These are phyloP conservation scores for Aspergillus piperis DNA, from an alignment of 2,329 filamentous ascomycete species.

Conservation along the genomic window DNA sequence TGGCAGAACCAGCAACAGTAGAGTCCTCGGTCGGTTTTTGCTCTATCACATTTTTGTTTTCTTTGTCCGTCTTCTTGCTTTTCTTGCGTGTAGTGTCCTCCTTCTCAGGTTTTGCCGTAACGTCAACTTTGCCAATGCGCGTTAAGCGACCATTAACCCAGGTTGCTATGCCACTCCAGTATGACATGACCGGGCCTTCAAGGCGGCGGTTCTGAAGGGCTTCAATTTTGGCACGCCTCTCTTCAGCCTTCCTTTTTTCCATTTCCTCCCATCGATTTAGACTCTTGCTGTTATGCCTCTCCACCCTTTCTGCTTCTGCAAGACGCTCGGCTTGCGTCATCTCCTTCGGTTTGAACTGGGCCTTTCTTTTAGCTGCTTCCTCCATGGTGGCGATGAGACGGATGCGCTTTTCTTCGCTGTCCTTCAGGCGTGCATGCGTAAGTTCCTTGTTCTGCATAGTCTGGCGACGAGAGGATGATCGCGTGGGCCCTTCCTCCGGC, in stretches of 20 bases:
- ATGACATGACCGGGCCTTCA: constrained; percentile 84
- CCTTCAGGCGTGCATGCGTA: constrained; percentile 51
- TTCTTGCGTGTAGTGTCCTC: constrained; percentile 51
- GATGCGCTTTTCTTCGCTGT: constrained; percentile 51
- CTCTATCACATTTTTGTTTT: constrained; percentile 28
- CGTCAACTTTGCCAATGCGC: constrained; percentile 66
- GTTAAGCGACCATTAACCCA: constrained; percentile 76
- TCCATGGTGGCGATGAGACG: constrained; percentile 59
- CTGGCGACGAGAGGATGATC: constrained; percentile 63
- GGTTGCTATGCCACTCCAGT: constrained; percentile 88
- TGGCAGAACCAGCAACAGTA: constrained; percentile 13
- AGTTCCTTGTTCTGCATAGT: constrained; percentile 67
- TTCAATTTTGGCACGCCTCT: constrained; percentile 78
- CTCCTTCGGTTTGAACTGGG: constrained; percentile 72
- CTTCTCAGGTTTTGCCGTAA: constrained; percentile 40
- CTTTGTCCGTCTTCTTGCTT: constrained; percentile 33
- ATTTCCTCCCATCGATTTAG: constrained; percentile 92
- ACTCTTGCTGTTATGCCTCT: constrained; percentile 85
- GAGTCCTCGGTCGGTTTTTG: constrained; percentile 17
- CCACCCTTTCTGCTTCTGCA: constrained; percentile 77
- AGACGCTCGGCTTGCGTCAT: constrained; percentile 87
- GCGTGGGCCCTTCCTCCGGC: constrained; percentile 60
- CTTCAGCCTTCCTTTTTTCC: constrained; percentile 83
- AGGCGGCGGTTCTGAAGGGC: constrained; percentile 84
- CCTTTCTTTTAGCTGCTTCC: constrained; percentile 62